Evolutionary conservation across 208 protist genomes (phyloP).

Genomic region (Wallacemonas sp.): DNA sequence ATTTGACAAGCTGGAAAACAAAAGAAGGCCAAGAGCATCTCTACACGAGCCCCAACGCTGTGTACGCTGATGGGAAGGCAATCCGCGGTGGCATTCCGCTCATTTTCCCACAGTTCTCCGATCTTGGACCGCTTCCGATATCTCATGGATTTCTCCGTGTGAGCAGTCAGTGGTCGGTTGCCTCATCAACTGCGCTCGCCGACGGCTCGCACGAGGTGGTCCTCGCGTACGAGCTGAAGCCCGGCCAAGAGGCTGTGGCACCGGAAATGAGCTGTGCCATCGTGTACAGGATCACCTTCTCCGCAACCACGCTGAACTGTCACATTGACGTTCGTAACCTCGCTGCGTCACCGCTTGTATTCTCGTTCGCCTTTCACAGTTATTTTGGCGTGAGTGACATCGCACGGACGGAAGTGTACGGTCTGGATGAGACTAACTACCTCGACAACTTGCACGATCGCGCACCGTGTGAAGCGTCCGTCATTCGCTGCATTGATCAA

Average conservation of each 20-base stretch:
- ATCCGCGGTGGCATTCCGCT: slow-evolving; percentile 71
- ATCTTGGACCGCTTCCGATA: slow-evolving; percentile 30
- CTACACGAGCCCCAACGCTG: slow-evolving; percentile 48
- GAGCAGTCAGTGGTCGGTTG: slow-evolving; percentile 12
- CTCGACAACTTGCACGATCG: slow-evolving; percentile 39
- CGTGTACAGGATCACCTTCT: slow-evolving; percentile 50
- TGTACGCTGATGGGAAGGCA: slow-evolving; percentile 41
- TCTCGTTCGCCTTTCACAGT: slow-evolving; percentile 60
- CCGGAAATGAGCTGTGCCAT: slow-evolving; percentile 13
- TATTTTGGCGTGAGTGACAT: slow-evolving; percentile 54
- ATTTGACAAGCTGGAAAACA: slow-evolving; percentile 55
- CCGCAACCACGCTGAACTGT: slow-evolving; percentile 20
- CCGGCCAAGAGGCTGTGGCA: slow-evolving; percentile 4
- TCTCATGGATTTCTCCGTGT: slow-evolving; percentile 58
- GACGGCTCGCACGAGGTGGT: slow-evolving; percentile 9
- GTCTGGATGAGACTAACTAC: slow-evolving; percentile 38
- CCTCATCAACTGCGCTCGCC: not conserved
- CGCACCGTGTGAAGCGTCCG: not conserved
- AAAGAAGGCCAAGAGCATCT: slow-evolving; percentile 38
- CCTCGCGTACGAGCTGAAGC: slow-evolving; percentile 11
- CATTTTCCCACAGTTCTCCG: slow-evolving; percentile 65
- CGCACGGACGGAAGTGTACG: slow-evolving; percentile 29
- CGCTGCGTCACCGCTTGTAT: slow-evolving; percentile 19
- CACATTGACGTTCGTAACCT: slow-evolving; percentile 36
- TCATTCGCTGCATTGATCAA: slow-evolving; percentile 10